Base-by-base conservation (phyloP, 1,139 yeast species). In the Candida mesenterica region DNA sequence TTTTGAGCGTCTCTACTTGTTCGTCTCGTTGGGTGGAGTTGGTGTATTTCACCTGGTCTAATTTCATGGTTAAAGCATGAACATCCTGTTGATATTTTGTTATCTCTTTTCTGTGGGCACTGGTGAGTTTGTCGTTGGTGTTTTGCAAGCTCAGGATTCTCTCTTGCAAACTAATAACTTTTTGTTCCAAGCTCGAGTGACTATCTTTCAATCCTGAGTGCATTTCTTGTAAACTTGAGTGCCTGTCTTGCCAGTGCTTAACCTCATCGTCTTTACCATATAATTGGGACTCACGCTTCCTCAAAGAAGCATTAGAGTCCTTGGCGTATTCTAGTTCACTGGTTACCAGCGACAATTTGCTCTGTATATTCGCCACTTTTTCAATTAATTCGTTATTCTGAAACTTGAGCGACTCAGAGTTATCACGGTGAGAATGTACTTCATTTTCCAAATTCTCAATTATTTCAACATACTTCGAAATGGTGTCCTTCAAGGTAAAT, bases 401-500 rank as follows among this genome's bases (percentile, higher is more conserved):
- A 25, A 5, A 15, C 10, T 5, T 13, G 5, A 25, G 6, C 4
- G 15, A 14, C 10, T 25, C 28, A 14, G 14, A 7, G 10, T 5
- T 12, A 13, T 34, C 29, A 33, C 34, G 32, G 13, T 39, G 33
- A 4, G 30, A 15, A 7, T 34, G 32, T 18, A 30, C 36, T 12
- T 31, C 30, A 5, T 38, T 24, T 17, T 36, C 36, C 14, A 38
- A 30, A 8, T 24, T 17, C 15, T 37, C 34, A 9, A 35, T 34
- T 10, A 34, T 26, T 16, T 34, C 19, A n/a, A 16, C 32, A 13
- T 34, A 30, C 5, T 34, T 19, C 5, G 22, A 14, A 19, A 17
- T 25, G 4, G 28, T 10, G 3, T 19, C 20, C 24, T 30, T 16
- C 15, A 32, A 30, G 24, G 23, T 59, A 5, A 34, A 34, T 29